Evolutionary conservation across 139 green algal species (phyloP), one percentile per base, ranked within the genome.

Genomic region (Volvox africanus): DNA sequence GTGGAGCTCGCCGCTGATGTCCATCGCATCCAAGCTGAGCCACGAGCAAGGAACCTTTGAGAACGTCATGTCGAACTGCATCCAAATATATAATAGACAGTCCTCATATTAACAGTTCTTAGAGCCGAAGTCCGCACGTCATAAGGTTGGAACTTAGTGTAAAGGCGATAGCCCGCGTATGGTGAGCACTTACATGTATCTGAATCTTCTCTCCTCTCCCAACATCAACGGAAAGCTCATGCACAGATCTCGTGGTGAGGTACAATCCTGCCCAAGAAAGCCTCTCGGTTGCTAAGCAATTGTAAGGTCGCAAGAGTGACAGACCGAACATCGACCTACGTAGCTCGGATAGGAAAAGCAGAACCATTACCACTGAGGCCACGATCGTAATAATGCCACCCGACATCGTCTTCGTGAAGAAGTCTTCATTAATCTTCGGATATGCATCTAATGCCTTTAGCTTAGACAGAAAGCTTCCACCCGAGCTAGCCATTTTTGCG

Each of bases 21-120:
- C 98, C 98, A 99, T 99, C 1, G 96, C 97, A 92, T 99, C 98
- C 6, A 99, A 82, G 73, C 93, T 97, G 5, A 99, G 89, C 96
- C 98, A 98, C 1, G 95, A 93, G 88, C 98, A 99, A 24, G 97
- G 96, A 94, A 99, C 95, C 26, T 88, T 91, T 1, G 96, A 97
- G 37, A 99, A 99, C 0, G 96, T 98, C 71, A 99, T 82, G 90
- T 99, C 97, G 35, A 99, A 95, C 96, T 98, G 95, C 87, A 61
- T 50, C 24, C 1, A 32, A 82, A 28, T 24, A 19, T 11, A 82
- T 21, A 21, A 5, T 2, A 62, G 1, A 62, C 11, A 80, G 11
- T 75, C 67, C 67, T 6, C 9, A n/a, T n/a, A n/a, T 55, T 55
- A 55, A 55, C 44, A 9, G 9, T 5, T 9, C 44, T 14, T 55